A percentile compares a stretch with the other conserved stretches of the same genome.
Conservation (phyloP, 2,329 filamentous ascomycete genomes). For the Colletotrichum melonis region DNA sequence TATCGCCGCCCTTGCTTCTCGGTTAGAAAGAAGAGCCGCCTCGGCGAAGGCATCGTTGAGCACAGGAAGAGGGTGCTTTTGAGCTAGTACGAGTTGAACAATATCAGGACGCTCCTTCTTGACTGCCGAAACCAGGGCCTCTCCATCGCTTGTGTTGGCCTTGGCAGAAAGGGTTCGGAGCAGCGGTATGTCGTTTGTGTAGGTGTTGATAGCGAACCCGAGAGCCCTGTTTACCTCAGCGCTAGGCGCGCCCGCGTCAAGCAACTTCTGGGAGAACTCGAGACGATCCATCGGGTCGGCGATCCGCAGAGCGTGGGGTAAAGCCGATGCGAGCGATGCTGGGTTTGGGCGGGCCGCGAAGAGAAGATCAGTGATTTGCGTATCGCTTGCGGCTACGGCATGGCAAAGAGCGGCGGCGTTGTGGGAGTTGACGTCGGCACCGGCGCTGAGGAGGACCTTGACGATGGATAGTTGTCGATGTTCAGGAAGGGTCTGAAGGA, state of each 20-base stretch:
- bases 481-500: conserved; percentile 50
- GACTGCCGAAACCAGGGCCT: conserved; percentile 59
- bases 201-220: conserved; percentile 59
- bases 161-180: conserved; percentile 56
- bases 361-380: conserved; percentile 60
- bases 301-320: conserved; percentile 65
- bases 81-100: conserved; percentile 56
- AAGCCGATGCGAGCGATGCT: conserved; percentile 58
- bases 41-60: conserved; percentile 56
- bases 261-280: conserved; percentile 60
- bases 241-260: conserved; percentile 60
- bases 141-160: conserved; percentile 63
- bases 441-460: conserved; percentile 58
- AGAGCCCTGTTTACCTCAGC: conserved; percentile 63
- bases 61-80: conserved; percentile 49
- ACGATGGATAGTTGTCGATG: conserved; percentile 56
- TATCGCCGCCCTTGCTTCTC: conserved; percentile 52
- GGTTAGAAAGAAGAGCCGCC: conserved; percentile 55
- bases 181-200: conserved; percentile 61
- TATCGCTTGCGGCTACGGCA: conserved; percentile 59
- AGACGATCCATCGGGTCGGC: conserved; percentile 62
- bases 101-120: conserved; percentile 58
- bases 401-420: conserved; percentile 63
- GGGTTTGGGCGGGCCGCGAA: conserved; percentile 55
- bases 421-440: conserved; percentile 66